A percentile compares a stretch with the other conserved stretches of the same genome.
phyloP scores from a whole-genome alignment of 2,329 filamentous ascomycete genomes.

The Botrytis byssoidea region DNA sequence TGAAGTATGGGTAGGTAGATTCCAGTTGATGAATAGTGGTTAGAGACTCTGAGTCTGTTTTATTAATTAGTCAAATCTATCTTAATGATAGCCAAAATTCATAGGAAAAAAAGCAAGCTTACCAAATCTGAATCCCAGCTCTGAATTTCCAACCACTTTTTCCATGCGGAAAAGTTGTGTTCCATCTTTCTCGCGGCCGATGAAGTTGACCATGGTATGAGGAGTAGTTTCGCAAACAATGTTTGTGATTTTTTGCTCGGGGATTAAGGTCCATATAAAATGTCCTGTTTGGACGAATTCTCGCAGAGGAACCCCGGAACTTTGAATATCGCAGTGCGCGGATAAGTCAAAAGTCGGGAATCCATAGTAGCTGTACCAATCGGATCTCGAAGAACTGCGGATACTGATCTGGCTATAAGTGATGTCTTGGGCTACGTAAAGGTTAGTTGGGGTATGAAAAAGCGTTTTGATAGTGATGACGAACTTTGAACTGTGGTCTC shows the following conservation, averaged over 20 bases:
- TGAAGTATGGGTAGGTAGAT: not conserved
- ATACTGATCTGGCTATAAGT: slow-evolving; percentile 14
- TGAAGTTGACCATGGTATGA: slow-evolving; percentile 9
- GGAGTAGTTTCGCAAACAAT: slow-evolving; percentile 11
- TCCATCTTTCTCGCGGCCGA: not conserved
- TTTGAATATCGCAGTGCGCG: slow-evolving; percentile 9
- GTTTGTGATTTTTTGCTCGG: slow-evolving; percentile 17
- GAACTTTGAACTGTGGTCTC: not conserved
- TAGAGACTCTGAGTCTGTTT: not conserved
- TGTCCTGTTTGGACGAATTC: slow-evolving; percentile 7
- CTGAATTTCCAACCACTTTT: not conserved
- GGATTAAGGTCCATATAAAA: slow-evolving; percentile 9
- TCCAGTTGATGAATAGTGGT: slow-evolving; percentile 10
- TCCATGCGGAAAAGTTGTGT: not conserved
- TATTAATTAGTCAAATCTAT: not conserved
- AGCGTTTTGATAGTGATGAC: not conserved
- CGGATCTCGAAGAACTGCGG: not conserved
- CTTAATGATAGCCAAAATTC: not conserved
- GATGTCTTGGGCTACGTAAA: not conserved
- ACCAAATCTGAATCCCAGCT: slow-evolving; percentile 9
- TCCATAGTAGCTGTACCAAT: slow-evolving; percentile 14
- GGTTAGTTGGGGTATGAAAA: not conserved
- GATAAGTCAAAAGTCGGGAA: slow-evolving; percentile 9
- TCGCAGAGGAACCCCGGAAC: slow-evolving; percentile 5
- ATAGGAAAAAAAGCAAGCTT: not conserved